Evolutionary conservation across 176 grass and related monocot genomes (phyloP).

Genomic region (Eragrostis nindensis): DNA sequence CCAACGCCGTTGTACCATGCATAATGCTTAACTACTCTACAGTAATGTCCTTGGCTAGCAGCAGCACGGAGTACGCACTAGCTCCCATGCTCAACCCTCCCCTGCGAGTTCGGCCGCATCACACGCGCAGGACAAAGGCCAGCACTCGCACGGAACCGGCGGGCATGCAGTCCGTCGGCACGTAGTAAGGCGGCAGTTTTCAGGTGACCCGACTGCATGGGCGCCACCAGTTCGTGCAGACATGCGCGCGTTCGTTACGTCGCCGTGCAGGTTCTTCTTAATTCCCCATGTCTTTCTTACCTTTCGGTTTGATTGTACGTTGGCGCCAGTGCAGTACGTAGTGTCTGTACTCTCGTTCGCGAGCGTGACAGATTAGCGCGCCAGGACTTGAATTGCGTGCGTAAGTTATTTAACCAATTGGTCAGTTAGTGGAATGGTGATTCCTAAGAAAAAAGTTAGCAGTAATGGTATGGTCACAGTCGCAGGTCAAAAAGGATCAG

Average conservation of each 20-base stretch:
- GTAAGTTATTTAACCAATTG: no score
- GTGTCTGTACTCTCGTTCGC: not conserved
- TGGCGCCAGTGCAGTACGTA: not conserved
- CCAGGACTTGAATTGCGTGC: not conserved
- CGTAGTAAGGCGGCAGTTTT: not conserved
- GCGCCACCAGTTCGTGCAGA: not conserved
- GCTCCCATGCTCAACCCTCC: not conserved
- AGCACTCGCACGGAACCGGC: conserved; percentile 2
- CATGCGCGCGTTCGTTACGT: not conserved
- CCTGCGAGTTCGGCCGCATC: not conserved
- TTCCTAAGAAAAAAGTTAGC: no score
- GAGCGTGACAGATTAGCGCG: not conserved
- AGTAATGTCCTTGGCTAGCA: not conserved
- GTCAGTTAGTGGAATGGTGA: no score
- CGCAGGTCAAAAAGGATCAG: no score
- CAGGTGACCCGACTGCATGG: conserved; percentile 24
- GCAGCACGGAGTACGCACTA: not conserved
- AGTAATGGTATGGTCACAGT: no score
- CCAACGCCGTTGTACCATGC: not conserved
- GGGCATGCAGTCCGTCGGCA: not conserved
- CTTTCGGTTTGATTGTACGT: not conserved
- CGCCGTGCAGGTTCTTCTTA: not conserved
- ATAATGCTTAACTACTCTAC: not conserved
- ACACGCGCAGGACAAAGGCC: not conserved
- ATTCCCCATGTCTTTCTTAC: not conserved